phyloP scores from a whole-genome alignment of 2,329 filamentous ascomycete species.

The Capronia americana region DNA sequence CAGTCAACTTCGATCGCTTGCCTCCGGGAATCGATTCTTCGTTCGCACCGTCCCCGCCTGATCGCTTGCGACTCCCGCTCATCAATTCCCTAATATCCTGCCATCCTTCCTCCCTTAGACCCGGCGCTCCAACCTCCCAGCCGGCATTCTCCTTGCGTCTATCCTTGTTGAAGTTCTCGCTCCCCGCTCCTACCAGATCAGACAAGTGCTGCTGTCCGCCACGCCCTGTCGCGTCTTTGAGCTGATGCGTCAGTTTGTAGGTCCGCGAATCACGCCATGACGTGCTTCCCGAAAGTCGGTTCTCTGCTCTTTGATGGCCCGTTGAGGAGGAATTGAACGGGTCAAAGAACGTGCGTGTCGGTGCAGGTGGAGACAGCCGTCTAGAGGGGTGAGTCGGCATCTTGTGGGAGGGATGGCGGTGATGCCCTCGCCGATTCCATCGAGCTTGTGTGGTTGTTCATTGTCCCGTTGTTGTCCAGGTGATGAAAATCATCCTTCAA shows the following conservation, averaged over 20 bases:
- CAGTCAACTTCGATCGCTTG: slow-evolving; percentile 25
- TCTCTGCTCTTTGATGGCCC: slow-evolving; percentile 80
- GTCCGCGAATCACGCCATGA: slow-evolving; percentile 75
- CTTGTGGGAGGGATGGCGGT: background rate
- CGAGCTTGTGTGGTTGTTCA: background rate
- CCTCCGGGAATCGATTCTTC: slow-evolving; percentile 13
- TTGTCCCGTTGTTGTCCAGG: slow-evolving; percentile 2
- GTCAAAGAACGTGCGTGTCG: slow-evolving; percentile 45
- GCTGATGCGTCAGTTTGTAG: slow-evolving; percentile 73
- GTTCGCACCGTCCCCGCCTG: slow-evolving; percentile 3
- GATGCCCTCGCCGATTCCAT: background rate
- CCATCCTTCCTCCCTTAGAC: slow-evolving; percentile 42
- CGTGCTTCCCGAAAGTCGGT: slow-evolving; percentile 64
- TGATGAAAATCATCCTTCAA: background rate
- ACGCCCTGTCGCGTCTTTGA: slow-evolving; percentile 63
- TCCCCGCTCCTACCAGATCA: slow-evolving; percentile 70
- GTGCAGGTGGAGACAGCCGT: slow-evolving; percentile 32
- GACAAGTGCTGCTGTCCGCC: slow-evolving; percentile 64
- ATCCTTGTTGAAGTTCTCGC: slow-evolving; percentile 60
- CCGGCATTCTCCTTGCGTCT: slow-evolving; percentile 60
- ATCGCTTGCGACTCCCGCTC: slow-evolving; percentile 53
- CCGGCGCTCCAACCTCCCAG: slow-evolving; percentile 54
- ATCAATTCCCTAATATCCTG: slow-evolving; percentile 56
- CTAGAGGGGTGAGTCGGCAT: slow-evolving; percentile 33
- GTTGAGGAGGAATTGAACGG: slow-evolving; percentile 71